Conservation (phyloP, 345 rosid genomes). For the Erysimum cheiranthoides region DNA sequence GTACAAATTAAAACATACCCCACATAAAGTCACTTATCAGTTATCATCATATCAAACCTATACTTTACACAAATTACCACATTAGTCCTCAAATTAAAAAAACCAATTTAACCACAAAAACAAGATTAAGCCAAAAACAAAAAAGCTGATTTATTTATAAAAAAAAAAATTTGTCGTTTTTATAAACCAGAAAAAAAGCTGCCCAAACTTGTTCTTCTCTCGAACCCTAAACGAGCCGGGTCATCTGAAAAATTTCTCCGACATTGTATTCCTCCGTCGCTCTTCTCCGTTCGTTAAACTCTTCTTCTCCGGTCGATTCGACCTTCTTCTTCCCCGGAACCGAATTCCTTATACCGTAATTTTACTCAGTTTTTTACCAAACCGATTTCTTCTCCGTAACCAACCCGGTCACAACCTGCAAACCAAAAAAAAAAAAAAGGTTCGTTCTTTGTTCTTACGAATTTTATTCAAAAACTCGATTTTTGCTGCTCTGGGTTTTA, state of each 20-base stretch:
- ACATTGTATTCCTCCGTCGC: constrained; percentile 37
- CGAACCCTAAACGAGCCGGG: constrained; percentile 50
- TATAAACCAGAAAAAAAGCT: constrained; percentile 48
- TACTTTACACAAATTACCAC: neutral
- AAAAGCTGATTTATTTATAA: neutral
- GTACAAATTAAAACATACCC: neutral
- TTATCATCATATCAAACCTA: constrained; percentile 11
- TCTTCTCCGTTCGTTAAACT: too few relatives aligned
- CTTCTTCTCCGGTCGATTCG: constrained; percentile 34
- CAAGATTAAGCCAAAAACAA: constrained; percentile 26
- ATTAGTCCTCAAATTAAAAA: constrained; percentile 13
- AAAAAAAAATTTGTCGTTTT: constrained; percentile 33
- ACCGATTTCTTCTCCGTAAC: constrained; percentile 43
- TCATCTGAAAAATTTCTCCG: constrained; percentile 32
- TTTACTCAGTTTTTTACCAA: constrained; percentile 29
- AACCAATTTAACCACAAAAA: constrained; percentile 29
- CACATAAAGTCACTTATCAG: constrained; percentile 11
- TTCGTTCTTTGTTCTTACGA: constrained; percentile 29
- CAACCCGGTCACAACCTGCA: constrained; percentile 47
- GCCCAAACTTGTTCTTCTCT: constrained; percentile 38
- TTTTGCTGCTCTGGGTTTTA: constrained; percentile 25
- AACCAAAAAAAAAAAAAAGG: constrained; percentile 44
- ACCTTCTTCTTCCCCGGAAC: constrained; percentile 36
- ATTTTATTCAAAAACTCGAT: neutral
- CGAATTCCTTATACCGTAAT: constrained; percentile 44